Evolutionary conservation across 2,329 filamentous ascomycete genomes (phyloP).

Genomic region (Cordyceps cateniannulata): DNA sequence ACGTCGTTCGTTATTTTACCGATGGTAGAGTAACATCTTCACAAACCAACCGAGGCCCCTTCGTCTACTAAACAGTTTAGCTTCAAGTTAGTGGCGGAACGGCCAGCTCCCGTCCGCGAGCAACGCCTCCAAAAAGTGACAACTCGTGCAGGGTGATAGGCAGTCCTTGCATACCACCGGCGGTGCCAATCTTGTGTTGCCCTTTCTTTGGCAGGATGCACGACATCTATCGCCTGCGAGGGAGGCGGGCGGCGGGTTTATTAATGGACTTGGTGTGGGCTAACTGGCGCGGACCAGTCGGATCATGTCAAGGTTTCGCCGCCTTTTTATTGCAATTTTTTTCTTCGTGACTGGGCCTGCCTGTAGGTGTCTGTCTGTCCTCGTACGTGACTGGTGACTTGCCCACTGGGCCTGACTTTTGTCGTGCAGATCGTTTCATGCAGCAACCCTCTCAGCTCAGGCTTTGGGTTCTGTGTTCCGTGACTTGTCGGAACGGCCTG

Average conservation of each 20-base stretch:
- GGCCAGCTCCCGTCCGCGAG: neutral
- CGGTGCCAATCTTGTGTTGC: neutral
- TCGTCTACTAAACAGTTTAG: no score
- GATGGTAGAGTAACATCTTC: no score
- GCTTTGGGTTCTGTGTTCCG: neutral
- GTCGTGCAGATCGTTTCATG: neutral
- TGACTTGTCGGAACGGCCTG: neutral
- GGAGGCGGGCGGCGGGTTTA: neutral
- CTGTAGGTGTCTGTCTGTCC: no score
- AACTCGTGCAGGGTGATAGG: neutral
- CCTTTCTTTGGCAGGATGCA: constrained; percentile 4
- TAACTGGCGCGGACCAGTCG: neutral
- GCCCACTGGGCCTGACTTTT: no score
- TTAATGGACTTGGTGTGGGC: neutral
- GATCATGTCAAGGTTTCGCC: neutral
- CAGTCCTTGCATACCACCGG: neutral
- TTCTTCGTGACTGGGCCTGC: no score
- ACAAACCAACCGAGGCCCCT: no score
- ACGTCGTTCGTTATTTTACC: no score
- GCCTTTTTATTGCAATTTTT: neutral
- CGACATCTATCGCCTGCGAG: neutral
- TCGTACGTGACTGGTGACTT: no score
- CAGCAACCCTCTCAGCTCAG: neutral
- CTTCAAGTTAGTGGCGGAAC: neutral
- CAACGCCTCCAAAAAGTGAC: neutral